Evolutionary conservation across 441 rosid species (phyloP), one percentile per base, ranked within the genome.

Genomic region (Hura crepitans): DNA sequence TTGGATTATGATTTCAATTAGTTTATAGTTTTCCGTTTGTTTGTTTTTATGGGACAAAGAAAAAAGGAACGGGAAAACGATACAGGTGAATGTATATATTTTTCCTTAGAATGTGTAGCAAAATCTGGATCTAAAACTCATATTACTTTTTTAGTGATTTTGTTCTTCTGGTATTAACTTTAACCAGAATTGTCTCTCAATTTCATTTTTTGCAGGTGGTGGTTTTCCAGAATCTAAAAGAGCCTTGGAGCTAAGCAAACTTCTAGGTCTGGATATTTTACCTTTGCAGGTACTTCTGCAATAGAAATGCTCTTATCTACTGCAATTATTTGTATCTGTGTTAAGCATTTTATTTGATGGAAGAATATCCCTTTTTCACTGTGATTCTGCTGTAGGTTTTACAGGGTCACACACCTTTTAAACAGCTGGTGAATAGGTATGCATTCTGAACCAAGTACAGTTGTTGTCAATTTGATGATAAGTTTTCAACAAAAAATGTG

Each of bases 351-450:
- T 20, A 10, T 11, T 12, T 73, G 54, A 73, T 45, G 18, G 27
- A 14, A 27, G 8, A 42, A 42, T 23, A 14, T 4, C 28, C 57
- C 22, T 58, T 73, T 68, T 62, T 33, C 37, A 22, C 50, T 33
- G 39, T 64, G 68, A 60, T 71, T 42, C 25, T 62, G 20, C 47
- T 79, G 76, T 81, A 90, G 96, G 87, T 93, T 70, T 71, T 93
- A 27, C 97, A 90, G 76, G 97, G 92, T 12, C 97, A 93, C 77
- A 80, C 94, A 53, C 91, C 92, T 60, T 89, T 90, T 68, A 84
- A 84, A 65, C 87, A 86, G 76, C 79, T 89, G 69, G 83, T 74
- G 1, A 77, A 78, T 53, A 85, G 84, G 97, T 87, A 77, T 7
- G 76, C 43, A 61, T n/a, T 51, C 59, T 75, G 25, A 49, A 65